Base-by-base conservation (phyloP, 1,139 yeast genomes). In the Debaryomyces sp. region DNA sequence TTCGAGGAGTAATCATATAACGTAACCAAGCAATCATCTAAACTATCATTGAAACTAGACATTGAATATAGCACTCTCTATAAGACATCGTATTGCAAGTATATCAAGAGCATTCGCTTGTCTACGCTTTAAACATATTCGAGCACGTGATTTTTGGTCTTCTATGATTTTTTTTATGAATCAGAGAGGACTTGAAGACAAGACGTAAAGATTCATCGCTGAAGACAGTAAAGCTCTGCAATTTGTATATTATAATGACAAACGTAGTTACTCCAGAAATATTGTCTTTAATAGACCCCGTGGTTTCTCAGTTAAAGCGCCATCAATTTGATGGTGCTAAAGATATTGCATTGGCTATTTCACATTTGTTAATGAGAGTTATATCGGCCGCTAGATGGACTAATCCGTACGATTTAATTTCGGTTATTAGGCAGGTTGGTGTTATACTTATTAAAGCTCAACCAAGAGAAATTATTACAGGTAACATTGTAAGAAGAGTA, bases 311-410 rank as follows among this genome's bases (percentile, higher is more conserved):
- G 57, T 76, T 88, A 56, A 87, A 87, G 64, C 82, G 96, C 51
- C 84, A 90, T 49, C 92, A 88, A 61, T 74, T 88, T 43, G 68
- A 75, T 6, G 94, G 90, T 1, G 88, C 96, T 29, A 84, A 85
- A 59, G 78, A 76, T 26, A 89, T 90, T 44, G 98, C 98, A 1
- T 73, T 90, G 44, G 94, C 89, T 50, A 89, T 97, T 6, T 86
- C 97, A 15, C 96, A 90, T 58, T 74, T 94, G 46, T 71, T 94
- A 55, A 87, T 90, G 83, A 81, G 97, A 64, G 95, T 90, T 44
- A 86, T 92, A 18, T 89, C 98, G 0, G 89, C 90, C 2, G 90
- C 94, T 4, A 78, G 96, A 63, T 94, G 98, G 97, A 74, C 82
- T 39, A 82, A 84, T 50, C 82, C 89, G 8, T 84, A 81, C 51